Evolutionary conservation across 2,329 filamentous ascomycete species (phyloP), one percentile per base, ranked within the genome.

Genomic region (Colletotrichum musicola): DNA sequence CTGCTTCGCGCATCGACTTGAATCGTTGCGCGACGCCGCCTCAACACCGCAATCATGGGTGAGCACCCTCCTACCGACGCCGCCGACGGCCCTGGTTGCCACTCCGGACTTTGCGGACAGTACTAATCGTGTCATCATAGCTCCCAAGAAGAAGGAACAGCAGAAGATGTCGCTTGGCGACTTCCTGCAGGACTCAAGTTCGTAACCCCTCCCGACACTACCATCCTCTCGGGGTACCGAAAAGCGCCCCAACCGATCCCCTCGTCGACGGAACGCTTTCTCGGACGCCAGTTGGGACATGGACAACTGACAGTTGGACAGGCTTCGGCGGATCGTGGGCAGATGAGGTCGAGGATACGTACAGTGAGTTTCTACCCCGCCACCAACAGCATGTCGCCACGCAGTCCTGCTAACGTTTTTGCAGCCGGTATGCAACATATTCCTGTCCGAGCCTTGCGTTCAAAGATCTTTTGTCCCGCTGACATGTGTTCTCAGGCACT

Each of bases 151-250:
- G 86, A 93, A 94, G 86, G 92, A 97, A 84, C 88, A 90, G 82
- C 92, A 97, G 90, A 99, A 97, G 88, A 95, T 99, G 93, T 94
- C 93, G 86, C 91, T 98, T 80, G 93, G 94, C 87, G 93, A 94
- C 84, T 99, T 99, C 89, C 89, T 99, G 87, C 88, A 88, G 80
- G 94, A 98, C 82, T 89, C 94, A 83, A 91, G 95, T 98, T 86
- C 63, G 62, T 64, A 76, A 75, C 74, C 73, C 71, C 71, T 69
- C 73, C 42, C n/a, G 18, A 49, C 7, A 55, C 44, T 14, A 30
- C 49, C 22, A 57, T 30, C 16, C 22, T 20, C 22, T 57, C 35
- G 50, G 51, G 63, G 47, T 72, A 12, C 25, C 56, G 55, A 54
- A 18, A 16, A 14, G 22, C 25, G 40, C 73, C 71, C 71, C 69